phyloP scores from a whole-genome alignment of 495 filamentous ascomycete genomes.

The Chaetomium tenue region DNA sequence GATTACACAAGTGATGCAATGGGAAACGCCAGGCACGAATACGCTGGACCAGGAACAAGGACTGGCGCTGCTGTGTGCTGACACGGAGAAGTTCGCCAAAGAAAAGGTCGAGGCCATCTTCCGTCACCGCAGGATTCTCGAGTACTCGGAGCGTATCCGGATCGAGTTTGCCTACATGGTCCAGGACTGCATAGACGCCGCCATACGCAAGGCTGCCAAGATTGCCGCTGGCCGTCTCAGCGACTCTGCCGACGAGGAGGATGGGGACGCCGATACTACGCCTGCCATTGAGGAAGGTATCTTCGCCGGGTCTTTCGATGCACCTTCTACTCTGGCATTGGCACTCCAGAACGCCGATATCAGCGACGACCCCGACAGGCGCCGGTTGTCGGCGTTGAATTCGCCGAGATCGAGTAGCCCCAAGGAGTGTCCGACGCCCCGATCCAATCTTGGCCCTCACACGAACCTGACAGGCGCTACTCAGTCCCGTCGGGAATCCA shows the following conservation, averaged over 20 bases:
- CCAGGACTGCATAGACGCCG: constrained; percentile 90
- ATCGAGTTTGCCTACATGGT: constrained; percentile 88
- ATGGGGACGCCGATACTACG: constrained; percentile 22
- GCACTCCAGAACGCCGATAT: constrained; percentile 53
- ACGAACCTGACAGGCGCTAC: constrained; percentile 57
- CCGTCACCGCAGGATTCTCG: constrained; percentile 86
- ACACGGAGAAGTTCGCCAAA: constrained; percentile 77
- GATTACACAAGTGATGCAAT: constrained; percentile 88
- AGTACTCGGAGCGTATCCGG: constrained; percentile 93
- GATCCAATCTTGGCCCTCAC: constrained; percentile 72
- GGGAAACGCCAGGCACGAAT: constrained; percentile 88
- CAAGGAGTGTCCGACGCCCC: constrained; percentile 84
- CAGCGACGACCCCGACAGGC: constrained; percentile 40
- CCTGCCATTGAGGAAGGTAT: constrained; percentile 46
- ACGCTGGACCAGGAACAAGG: constrained; percentile 95
- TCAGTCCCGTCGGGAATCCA: constrained; percentile 66
- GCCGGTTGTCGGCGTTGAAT: constrained; percentile 44
- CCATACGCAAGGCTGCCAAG: constrained; percentile 82
- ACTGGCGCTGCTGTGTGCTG: constrained; percentile 77
- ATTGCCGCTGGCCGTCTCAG: constrained; percentile 83
- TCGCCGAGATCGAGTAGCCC: constrained; percentile 84
- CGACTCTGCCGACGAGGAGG: constrained; percentile 62
- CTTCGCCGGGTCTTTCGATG: constrained; percentile 56
- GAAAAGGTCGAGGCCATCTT: constrained; percentile 90
- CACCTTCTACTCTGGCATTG: constrained; percentile 55